These are phyloP conservation scores for Claviceps africana DNA, from an alignment of 2,329 filamentous ascomycete genomes.

Conservation along the genomic window DNA sequence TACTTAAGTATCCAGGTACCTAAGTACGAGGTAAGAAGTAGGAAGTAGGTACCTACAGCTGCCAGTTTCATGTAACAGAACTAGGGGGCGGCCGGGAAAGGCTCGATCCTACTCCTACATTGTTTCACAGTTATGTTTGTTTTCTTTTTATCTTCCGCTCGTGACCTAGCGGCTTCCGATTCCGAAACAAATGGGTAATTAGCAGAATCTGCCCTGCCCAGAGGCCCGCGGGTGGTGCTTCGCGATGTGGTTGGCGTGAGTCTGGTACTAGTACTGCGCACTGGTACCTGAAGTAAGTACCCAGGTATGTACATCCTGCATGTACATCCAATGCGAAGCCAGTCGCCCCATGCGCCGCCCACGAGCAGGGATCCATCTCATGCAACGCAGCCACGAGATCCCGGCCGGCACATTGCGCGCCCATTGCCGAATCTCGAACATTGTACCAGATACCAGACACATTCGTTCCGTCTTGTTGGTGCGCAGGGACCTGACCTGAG, in stretches of 20 bases:
- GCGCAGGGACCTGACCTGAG: neutral
- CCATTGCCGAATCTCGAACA: neutral
- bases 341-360: neutral
- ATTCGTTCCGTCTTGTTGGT: neutral
- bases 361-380: neutral
- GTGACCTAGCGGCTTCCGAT: neutral
- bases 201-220: too few relatives aligned
- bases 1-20: too few relatives aligned
- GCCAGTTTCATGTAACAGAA: too few relatives aligned
- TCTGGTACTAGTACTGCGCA: too few relatives aligned
- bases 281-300: too few relatives aligned
- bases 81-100: too few relatives aligned
- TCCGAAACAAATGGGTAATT: too few relatives aligned
- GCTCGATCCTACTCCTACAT: too few relatives aligned
- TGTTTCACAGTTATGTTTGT: neutral
- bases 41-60: too few relatives aligned
- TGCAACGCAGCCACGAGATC: neutral
- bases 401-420: neutral
- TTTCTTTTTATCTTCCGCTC: neutral
- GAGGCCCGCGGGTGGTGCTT: neutral
- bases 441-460: neutral
- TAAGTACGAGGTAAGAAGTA: too few relatives aligned
- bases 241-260: neutral
- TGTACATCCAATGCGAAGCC: too few relatives aligned
- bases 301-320: too few relatives aligned